Evolutionary conservation across 345 rosid species (phyloP), one percentile per base, ranked within the genome.

Genomic region (Streptanthus diversifolius): DNA sequence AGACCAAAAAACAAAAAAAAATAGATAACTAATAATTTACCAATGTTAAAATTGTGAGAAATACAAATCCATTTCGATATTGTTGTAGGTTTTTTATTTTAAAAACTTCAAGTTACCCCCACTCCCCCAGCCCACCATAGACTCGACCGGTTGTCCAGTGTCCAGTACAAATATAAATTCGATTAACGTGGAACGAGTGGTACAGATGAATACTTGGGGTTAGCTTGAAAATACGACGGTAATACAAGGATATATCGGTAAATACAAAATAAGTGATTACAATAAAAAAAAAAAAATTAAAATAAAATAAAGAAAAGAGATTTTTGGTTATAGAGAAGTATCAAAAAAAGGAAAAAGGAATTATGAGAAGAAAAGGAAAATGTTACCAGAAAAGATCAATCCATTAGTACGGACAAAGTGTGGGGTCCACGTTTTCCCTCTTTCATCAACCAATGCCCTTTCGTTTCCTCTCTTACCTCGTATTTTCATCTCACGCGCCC

Each of bases 321-420:
- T 15, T 62, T 43, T 3, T 60, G 4, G 64, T 37, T 25, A 15
- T 66, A 13, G 65, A 47, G 70, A 57, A 67, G 81, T 64, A 70
- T 76, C 89, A 83, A 71, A 79, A 87, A 81, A 84, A 75, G 89
- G 90, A 87, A 88, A 81, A 54, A 77, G 64, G 92, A 88, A 88
- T 85, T 83, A 80, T 84, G 91, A 78, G 75, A 85, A 76, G 41
- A 88, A 88, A 90, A 72, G 95, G 95, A 84, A 92, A 82, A 74
- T 63, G 70, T 88, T 92, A 84, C 96, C 88, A 70, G 78, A 90
- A 90, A 83, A 84, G 91, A 87, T 87, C 88, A 92, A 88, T 88
- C 95, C 87, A 88, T 15, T 63, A 80, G 95, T 86, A 90, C 96
- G 89, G 96, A 86, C 76, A 64, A 83, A 64, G 79, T 82, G 68